Evolutionary conservation across 148 eudicot species (phyloP).

Genomic region (Nyssa sinensis): DNA sequence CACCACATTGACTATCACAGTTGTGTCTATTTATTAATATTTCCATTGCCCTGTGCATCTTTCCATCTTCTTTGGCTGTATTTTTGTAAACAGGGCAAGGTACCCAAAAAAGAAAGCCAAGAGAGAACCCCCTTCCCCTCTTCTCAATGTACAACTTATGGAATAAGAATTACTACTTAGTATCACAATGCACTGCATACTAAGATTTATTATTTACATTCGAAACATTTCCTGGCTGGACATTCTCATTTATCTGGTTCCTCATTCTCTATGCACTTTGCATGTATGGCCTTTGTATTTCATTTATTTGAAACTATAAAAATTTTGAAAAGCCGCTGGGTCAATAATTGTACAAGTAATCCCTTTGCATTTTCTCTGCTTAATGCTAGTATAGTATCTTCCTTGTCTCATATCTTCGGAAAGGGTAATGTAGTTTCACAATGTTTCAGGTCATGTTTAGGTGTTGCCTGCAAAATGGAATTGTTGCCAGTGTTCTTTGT

Average conservation of each 20-base stretch:
- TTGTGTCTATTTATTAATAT: not conserved
- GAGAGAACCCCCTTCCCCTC: too few relatives aligned
- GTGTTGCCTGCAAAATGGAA: constrained; percentile 70
- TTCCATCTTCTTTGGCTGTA: not conserved
- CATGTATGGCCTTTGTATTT: not conserved
- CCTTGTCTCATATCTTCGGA: not conserved
- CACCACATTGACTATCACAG: not conserved
- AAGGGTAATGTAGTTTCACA: constrained; percentile 2
- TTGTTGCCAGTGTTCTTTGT: constrained; percentile 64
- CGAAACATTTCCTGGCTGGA: not conserved
- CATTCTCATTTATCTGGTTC: not conserved
- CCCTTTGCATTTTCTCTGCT: not conserved
- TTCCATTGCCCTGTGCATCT: not conserved
- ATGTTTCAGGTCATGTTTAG: constrained; percentile 70
- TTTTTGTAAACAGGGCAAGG: not conserved
- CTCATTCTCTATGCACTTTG: not conserved
- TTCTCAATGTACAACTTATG: not conserved
- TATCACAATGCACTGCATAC: too few relatives aligned
- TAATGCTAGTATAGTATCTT: not conserved
- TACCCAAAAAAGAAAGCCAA: not conserved
- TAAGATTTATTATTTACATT: not conserved
- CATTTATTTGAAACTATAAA: not conserved
- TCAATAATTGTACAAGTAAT: not conserved
- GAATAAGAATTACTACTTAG: too few relatives aligned
- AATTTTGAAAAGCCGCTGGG: too few relatives aligned